Evolutionary conservation across 2,329 filamentous ascomycete species (phyloP), one percentile per base, ranked within the genome.

Genomic region (Thyridium curvatum): DNA sequence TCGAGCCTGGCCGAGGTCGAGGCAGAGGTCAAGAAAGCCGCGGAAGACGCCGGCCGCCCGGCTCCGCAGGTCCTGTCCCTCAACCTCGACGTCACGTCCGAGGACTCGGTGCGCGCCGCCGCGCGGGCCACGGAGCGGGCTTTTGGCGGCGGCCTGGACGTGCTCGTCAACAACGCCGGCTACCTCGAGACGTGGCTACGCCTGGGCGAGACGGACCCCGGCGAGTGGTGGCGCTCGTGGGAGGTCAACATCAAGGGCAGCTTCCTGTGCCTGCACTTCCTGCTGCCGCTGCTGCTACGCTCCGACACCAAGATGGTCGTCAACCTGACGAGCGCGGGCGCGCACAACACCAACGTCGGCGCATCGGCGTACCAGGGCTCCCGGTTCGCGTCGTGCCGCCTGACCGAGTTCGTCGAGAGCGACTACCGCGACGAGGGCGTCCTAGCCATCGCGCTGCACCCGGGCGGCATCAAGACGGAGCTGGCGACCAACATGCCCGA

Each of bases 181-280:
- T 41, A 47, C 9, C 15, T 15, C 13, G 30, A 14, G 9, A 18
- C 13, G 8, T 29, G 21, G 16, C 29, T 14, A 18, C 10, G 28
- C 30, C 52, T 68, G 13, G 51, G 50, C 14, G 62, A 69, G n/a
- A 50, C 56, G 3, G 53, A 65, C 17, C 54, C 60, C 4, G 51
- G 56, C 2, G 63, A 64, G n/a, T 75, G 69, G 59, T 71, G 65
- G 62, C 49, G 47, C 16, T 61, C 62, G 21, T 70, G 63, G 51
- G 66, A 72, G 30, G 64, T 74, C 39, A 77, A 77, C 41, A 50
- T 76, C 18, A 68, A 64, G 35, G 72, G 73, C 0, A 53, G 61
- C 0, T 70, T 71, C 32, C 58, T 72, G 12, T 50, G 65, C 18
- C 62, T 65, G 2, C 56, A 59, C 13, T 59, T 64, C 1, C 75